Base-by-base conservation (phyloP, 805 yeast species). In the Teunomyces barrocoloradensis region DNA sequence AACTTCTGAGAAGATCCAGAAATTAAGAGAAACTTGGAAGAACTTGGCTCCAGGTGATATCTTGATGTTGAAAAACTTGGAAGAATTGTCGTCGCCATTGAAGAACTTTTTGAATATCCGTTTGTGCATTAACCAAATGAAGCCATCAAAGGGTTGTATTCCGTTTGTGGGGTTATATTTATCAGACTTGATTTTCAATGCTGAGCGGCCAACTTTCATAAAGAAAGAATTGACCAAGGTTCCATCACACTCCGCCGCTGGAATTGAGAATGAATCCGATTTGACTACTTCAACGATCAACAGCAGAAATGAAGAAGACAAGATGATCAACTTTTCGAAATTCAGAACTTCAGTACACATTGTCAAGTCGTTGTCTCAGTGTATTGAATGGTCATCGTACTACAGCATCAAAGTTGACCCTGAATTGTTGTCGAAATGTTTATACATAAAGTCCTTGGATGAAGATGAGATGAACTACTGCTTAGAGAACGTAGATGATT, bases 91-190 rank as follows among this genome's bases (percentile, higher is more conserved):
- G 1, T 84, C 91, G 6, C 90, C 97, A 7, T 69, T 82, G 51
- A 78, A 78, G 56, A 89, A 91, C 66, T 92, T 88, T 62, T 64
- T 76, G 43, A 78, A 78, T 45, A 75, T 92, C 50, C 75, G 97
- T 53, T 62, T 75, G 34, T 82, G 82, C 49, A 74, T 89, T 50
- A 78, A 79, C 48, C 80, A 77, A 35, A 71, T 86, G 42, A 77
- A 76, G 47, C 81, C 85, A 18, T 72, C 84, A 4, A 73, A 72
- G 48, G 98, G 98, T 2, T 84, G 95, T 55, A 82, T 92, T 44
- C 98, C 99, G 18, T 92, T 91, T 63, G 80, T 91, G 45, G 97
- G 96, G 0, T 73, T 92, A 27, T 90, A 89, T 57, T 64, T 92
- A 40, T 84, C 91, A 3, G 98, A 92, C 62, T 73, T 92, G 56